A percentile compares a stretch with the other conserved stretches of the same genome.
Conservation (phyloP, 257 asterid species). For the Parsonsia alboflavescens region DNA sequence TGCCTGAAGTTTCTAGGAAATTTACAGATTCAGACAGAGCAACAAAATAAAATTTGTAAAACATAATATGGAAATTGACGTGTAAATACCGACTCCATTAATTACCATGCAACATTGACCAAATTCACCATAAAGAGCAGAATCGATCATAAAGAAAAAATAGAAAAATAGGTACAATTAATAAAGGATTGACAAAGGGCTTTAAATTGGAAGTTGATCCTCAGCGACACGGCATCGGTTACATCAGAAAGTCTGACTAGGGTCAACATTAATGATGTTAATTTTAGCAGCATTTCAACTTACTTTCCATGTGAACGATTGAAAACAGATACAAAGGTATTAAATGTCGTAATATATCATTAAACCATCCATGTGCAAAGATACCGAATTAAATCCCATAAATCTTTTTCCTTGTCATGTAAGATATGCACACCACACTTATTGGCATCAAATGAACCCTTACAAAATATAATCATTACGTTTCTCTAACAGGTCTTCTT, state of each 20-base stretch:
- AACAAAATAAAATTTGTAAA: not conserved
- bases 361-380: not conserved
- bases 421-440: not conserved
- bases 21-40: constrained; percentile 9
- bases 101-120: not conserved
- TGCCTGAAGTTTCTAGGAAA: constrained; percentile 44
- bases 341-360: not conserved
- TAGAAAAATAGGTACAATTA: not conserved
- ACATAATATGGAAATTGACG: constrained; percentile 4
- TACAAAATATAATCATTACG: too few relatives aligned
- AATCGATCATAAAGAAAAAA: not conserved
- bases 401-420: not conserved
- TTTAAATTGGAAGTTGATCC: not conserved
- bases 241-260: not conserved
- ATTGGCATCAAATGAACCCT: not conserved
- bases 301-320: not conserved
- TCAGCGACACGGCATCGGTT: not conserved
- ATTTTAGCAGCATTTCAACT: not conserved
- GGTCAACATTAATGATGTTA: not conserved
- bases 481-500: too few relatives aligned
- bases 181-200: not conserved
- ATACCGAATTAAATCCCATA: not conserved
- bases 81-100: not conserved
- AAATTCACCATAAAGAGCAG: not conserved
- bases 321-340: not conserved